These are phyloP conservation scores for Penicillium roqueforti DNA, from an alignment of 495 filamentous ascomycete species.

Conservation along the genomic window DNA sequence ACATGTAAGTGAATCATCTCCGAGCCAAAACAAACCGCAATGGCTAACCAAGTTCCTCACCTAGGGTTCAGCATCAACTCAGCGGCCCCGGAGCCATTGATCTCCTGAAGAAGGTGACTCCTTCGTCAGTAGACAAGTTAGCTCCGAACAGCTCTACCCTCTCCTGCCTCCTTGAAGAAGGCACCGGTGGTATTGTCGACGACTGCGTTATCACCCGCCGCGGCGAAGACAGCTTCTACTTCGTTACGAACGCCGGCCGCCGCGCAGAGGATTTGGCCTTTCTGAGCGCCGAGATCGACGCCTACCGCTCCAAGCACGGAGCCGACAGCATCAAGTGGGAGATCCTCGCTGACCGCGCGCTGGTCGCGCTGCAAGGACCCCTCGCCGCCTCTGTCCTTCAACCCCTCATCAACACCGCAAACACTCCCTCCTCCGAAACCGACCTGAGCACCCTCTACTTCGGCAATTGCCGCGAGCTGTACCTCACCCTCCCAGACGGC, in stretches of 20 bases:
- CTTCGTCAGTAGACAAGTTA: constrained; percentile 58
- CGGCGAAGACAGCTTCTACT: constrained; percentile 67
- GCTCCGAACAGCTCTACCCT: constrained; percentile 64
- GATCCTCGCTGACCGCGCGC: constrained; percentile 59
- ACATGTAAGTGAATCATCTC: constrained; percentile 40
- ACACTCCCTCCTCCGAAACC: constrained; percentile 33
- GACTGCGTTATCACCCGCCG: constrained; percentile 84
- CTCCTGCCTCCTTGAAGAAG: constrained; percentile 70
- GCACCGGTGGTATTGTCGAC: constrained; percentile 87
- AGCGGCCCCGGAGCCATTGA: constrained; percentile 70
- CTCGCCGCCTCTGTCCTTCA: constrained; percentile 61
- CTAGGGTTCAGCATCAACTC: constrained; percentile 66
- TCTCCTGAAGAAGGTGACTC: constrained; percentile 78
- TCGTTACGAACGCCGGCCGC: constrained; percentile 95
- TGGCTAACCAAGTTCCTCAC: constrained; percentile 10
- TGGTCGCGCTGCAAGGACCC: constrained; percentile 88
- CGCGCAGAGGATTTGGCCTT: constrained; percentile 80
- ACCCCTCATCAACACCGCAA: constrained; percentile 45
- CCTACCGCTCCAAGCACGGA: constrained; percentile 44
- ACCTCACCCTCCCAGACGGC: constrained; percentile 47
- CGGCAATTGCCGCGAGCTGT: constrained; percentile 61
- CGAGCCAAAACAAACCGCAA: background rate
- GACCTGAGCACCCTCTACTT: constrained; percentile 74
- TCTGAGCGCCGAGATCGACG: constrained; percentile 58
- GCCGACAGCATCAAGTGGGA: constrained; percentile 60